A percentile compares a stretch with the other conserved stretches of the same genome.
Evolutionary conservation across 768 basidiomycete genomes (phyloP).

Genomic region (Podaxis sp.): DNA sequence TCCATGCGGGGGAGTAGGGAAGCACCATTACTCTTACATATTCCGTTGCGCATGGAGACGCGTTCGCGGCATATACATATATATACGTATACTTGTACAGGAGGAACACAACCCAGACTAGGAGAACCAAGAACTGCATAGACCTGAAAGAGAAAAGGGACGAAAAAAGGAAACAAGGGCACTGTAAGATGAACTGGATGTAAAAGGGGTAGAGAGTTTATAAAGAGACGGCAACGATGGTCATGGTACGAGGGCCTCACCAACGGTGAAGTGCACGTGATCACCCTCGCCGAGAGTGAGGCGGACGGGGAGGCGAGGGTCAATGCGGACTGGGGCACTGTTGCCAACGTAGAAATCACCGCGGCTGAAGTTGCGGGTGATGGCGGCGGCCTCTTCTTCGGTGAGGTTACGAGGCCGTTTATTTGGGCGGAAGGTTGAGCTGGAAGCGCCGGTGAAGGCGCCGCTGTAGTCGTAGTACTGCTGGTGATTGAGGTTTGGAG

Average conservation of each 20-base stretch:
- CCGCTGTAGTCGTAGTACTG: constrained; percentile 79
- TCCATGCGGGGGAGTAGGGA: neutral
- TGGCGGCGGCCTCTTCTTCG: constrained; percentile 79
- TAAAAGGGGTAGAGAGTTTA: neutral
- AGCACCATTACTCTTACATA: neutral
- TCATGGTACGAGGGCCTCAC: constrained; percentile 36
- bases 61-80: neutral
- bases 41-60: neutral
- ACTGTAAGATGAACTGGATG: neutral
- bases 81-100: constrained; percentile 1
- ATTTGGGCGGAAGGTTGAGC: constrained; percentile 74
- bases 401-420: constrained; percentile 79
- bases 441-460: constrained; percentile 61
- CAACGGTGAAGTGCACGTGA: constrained; percentile 64
- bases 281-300: constrained; percentile 80
- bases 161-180: neutral
- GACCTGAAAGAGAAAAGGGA: neutral
- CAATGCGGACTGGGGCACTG: constrained; percentile 79
- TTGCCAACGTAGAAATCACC: constrained; percentile 81
- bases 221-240: neutral
- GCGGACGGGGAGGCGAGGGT: constrained; percentile 73
- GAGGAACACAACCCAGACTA: neutral
- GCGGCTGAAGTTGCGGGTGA: constrained; percentile 75
- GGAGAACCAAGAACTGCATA: neutral
- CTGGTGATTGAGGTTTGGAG: constrained; percentile 52